These are phyloP conservation scores for Sclerotinia spermophila DNA, from an alignment of 2,329 filamentous ascomycete species.

Conservation along the genomic window DNA sequence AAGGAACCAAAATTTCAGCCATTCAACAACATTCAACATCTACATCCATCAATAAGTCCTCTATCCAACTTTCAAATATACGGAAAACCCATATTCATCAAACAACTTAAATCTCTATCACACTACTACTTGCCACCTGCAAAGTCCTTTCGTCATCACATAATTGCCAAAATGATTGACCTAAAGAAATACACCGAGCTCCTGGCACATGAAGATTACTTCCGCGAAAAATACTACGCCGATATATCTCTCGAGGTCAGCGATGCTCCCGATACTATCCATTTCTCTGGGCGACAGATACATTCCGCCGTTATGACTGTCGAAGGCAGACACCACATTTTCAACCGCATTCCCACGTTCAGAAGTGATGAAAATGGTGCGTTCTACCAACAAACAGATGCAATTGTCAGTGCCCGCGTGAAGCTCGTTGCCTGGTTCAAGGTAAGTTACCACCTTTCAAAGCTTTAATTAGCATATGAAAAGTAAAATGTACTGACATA, in stretches of 20 bases:
- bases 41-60: background rate
- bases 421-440: background rate
- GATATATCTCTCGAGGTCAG: background rate
- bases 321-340: background rate
- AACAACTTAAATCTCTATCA: background rate
- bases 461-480: background rate
- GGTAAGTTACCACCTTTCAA: background rate
- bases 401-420: background rate
- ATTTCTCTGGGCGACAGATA: background rate
- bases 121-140: no score
- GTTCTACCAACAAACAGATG: slow-evolving; percentile 1
- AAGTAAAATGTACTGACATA: background rate
- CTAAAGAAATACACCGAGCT: background rate
- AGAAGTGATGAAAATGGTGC: background rate
- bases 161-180: background rate
- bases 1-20: background rate
- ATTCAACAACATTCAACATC: background rate
- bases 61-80: background rate
- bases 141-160: background rate
- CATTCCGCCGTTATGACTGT: background rate
- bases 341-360: background rate
- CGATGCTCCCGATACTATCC: background rate
- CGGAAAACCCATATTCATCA: background rate
- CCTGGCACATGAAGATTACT: background rate
- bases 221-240: background rate